Evolutionary conservation across 768 basidiomycete genomes (phyloP).

Genomic region (Coprinopsis marcescibilis): DNA sequence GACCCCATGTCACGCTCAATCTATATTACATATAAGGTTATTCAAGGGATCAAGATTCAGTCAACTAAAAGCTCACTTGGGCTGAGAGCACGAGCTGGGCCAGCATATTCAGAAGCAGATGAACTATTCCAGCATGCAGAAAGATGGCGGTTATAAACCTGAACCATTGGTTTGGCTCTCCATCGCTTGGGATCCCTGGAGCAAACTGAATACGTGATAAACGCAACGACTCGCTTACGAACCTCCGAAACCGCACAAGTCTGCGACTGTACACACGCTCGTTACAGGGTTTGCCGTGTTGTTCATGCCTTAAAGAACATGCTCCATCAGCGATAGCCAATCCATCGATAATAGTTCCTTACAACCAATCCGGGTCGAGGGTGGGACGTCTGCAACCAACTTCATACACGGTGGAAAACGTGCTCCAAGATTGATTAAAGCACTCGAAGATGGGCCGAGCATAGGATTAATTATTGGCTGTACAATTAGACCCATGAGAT

Average conservation of each 20-base stretch:
- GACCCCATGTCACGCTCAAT: slow-evolving; percentile 93
- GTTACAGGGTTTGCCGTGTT: slow-evolving; percentile 78
- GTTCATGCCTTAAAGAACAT: slow-evolving; percentile 53
- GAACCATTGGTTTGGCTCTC: slow-evolving; percentile 45
- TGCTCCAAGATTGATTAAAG: slow-evolving; percentile 82
- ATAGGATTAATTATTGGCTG: slow-evolving; percentile 83
- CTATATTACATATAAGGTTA: slow-evolving; percentile 28
- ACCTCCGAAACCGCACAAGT: slow-evolving; percentile 88
- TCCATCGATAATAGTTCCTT: slow-evolving; percentile 14
- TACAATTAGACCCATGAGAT: neutral
- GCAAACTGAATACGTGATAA: no score
- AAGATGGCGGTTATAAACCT: slow-evolving; percentile 89
- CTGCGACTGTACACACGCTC: slow-evolving; percentile 65
- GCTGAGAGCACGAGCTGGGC: slow-evolving; percentile 79
- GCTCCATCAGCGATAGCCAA: neutral
- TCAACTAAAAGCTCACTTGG: slow-evolving; percentile 41
- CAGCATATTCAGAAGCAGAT: slow-evolving; percentile 84
- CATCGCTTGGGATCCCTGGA: slow-evolving; percentile 12
- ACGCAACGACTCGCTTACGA: neutral
- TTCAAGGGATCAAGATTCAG: neutral
- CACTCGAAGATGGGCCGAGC: slow-evolving; percentile 84
- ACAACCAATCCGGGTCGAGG: slow-evolving; percentile 57
- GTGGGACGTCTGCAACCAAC: slow-evolving; percentile 47
- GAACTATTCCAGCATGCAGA: slow-evolving; percentile 94
- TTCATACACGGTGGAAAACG: slow-evolving; percentile 96